Evolutionary conservation across 2,329 filamentous ascomycete genomes (phyloP), one percentile per base, ranked within the genome.

Genomic region (Arthroderma sp.): DNA sequence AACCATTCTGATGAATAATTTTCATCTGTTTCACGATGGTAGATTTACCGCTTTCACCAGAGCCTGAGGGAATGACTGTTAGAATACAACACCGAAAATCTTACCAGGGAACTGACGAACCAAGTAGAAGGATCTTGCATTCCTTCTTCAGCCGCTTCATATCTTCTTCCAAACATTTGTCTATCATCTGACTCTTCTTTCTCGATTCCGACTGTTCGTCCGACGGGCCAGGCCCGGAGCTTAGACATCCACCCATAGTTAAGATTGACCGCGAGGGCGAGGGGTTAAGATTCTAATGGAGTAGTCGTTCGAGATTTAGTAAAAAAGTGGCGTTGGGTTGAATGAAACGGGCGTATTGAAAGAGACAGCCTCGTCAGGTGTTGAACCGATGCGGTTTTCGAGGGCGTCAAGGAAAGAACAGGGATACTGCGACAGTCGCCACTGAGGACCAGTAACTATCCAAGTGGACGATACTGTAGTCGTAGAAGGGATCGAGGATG

Each of bases 1-100:
- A 98, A 49, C 91, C 91, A 68, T 95, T 94, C 58, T 96, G 83
- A 61, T 98, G 91, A 60, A 98, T 96, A 57, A 98, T 98, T 69
- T 96, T 98, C 91, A 98, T 98, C 73, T 98, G 91, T 68, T 98
- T 98, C 55, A 98, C 91, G 57, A 98, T 96, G 6, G 91, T 98
- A 47, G 91, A 96, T 69, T 98, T 98, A 55, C 91, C 91, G 66
- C 89, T 96, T 71, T 98, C 91, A 53, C 91, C 91, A 53, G 91
- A 96, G 53, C 91, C 91, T 95, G 62, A 40, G 49, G 42, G 42
- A 47, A 44, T 43, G 38, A 48, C 42, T 37, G 43, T 41, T 48
- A 43, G 49, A 47, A 43, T 37, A 29, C 11, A 34, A 33, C 15
- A 38, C 31, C n/a, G 8, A 33, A 8, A 39, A 6, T 22, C 44